phyloP scores from a whole-genome alignment of 2,329 filamentous ascomycete species.

The Blastomyces parvus region DNA sequence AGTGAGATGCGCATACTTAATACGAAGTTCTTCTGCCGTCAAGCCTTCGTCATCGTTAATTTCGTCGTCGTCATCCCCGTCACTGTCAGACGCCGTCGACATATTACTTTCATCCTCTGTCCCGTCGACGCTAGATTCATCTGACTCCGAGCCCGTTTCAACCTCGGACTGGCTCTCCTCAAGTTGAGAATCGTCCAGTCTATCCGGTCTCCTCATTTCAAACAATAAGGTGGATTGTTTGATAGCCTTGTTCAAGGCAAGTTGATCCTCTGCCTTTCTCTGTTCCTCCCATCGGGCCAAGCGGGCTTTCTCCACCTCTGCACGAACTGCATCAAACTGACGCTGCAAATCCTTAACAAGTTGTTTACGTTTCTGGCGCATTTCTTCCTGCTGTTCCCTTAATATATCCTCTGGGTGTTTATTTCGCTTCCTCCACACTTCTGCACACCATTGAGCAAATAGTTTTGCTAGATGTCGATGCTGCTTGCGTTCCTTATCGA shows the following conservation, averaged over 20 bases:
- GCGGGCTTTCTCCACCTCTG: conserved; percentile 49
- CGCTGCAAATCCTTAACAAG: conserved; percentile 56
- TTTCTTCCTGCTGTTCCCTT: conserved; percentile 61
- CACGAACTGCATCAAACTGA: conserved; percentile 50
- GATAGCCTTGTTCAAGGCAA: conserved; percentile 44
- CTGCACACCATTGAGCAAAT: conserved; percentile 50
- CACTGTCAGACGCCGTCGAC: conserved; percentile 40
- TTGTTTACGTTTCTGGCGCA: conserved; percentile 59
- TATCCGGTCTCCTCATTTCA: conserved; percentile 37
- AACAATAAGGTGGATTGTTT: conserved; percentile 44
- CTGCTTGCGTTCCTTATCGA: conserved; percentile 66
- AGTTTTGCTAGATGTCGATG: conserved; percentile 71
- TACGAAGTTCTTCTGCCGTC: conserved; percentile 39
- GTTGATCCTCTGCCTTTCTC: conserved; percentile 41
- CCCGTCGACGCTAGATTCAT: conserved; percentile 54
- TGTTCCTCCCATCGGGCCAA: conserved; percentile 52
- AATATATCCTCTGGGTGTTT: conserved; percentile 62
- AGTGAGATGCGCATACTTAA: conserved; percentile 39
- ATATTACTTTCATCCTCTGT: conserved; percentile 48
- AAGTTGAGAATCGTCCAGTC: conserved; percentile 42
- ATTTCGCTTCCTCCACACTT: conserved; percentile 34
- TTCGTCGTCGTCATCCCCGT: conserved; percentile 31
- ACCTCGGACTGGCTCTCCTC: conserved; percentile 56
- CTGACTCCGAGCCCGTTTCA: conserved; percentile 51
- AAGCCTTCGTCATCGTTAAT: conserved; percentile 37